These are phyloP conservation scores for Pezicula neosporulosa DNA, from an alignment of 2,329 filamentous ascomycete species.

Conservation along the genomic window DNA sequence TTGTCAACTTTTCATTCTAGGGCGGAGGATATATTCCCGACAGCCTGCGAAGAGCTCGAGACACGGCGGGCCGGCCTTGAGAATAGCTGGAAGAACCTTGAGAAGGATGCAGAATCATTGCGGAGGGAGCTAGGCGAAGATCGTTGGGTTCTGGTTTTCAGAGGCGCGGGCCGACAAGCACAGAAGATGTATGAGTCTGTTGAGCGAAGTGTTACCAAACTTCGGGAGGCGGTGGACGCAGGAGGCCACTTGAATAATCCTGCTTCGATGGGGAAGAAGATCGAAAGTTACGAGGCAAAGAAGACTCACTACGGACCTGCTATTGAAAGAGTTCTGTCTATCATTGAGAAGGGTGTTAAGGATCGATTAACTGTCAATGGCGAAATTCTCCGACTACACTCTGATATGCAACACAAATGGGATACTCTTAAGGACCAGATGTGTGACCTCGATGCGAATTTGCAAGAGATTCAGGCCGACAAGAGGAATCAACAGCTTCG, in stretches of 20 bases:
- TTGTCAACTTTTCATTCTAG: constrained; percentile 80
- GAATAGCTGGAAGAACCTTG: constrained; percentile 80
- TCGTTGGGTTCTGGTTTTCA: constrained; percentile 92
- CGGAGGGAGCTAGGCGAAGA: constrained; percentile 92
- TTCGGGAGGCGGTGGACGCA: constrained; percentile 75
- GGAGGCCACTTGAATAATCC: constrained; percentile 72
- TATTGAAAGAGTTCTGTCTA: constrained; percentile 84
- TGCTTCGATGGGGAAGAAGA: constrained; percentile 70
- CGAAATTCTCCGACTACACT: constrained; percentile 82
- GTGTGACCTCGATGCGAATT: constrained; percentile 66
- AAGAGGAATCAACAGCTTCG: constrained; percentile 71
- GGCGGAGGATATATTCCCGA: constrained; percentile 78
- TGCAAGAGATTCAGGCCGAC: constrained; percentile 70
- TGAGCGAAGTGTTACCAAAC: constrained; percentile 77
- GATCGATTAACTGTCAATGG: constrained; percentile 96
- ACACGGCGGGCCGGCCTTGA: constrained; percentile 73
- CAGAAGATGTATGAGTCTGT: constrained; percentile 97
- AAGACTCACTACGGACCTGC: constrained; percentile 91
- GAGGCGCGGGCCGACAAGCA: constrained; percentile 86
- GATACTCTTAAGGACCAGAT: constrained; percentile 73
- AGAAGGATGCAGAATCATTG: constrained; percentile 85
- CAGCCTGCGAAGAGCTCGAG: constrained; percentile 84
- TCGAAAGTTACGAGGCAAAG: constrained; percentile 93
- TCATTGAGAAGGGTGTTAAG: constrained; percentile 93
- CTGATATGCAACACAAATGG: constrained; percentile 83